Base-by-base conservation (phyloP, 371 early-diverging fungal species). In the Parasitella parasitica region DNA sequence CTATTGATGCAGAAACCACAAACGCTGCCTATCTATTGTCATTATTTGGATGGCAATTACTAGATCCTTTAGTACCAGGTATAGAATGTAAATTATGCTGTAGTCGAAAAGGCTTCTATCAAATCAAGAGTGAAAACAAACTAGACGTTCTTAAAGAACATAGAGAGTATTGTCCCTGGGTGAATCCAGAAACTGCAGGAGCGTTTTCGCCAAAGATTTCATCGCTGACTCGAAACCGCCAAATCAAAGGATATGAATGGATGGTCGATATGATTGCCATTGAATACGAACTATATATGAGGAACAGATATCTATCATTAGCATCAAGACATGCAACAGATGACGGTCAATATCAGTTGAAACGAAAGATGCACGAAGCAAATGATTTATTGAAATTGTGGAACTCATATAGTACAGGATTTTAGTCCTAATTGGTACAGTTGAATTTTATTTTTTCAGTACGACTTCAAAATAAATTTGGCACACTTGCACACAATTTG, bases 91-190 rank as follows among this genome's bases (percentile, higher is more conserved):
- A 61, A 20, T 39, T 61, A 36, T 66, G 67, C n/a, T 61, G 52
- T 43, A 43, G 37, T 15, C 32, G 36, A 16, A 36, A 38, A 28
- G 27, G 43, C 8, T 66, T 66, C 32, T 22, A 46, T 24, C 38
- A 38, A 12, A 18, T 38, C 15, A 18, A 54, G 3, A 39, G 39
- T 7, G 30, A 22, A 7, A 20, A 56, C 15, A n/a, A 26, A 24
- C 22, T 66, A 15, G 34, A 61, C 38, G 57, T 46, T 0, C 1
- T 57, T 6, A 34, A 57, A 6, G 32, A 26, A 2, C 67, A 66
- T n/a, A 56, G 34, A 13, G 11, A 12, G 1, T 66, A 66, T n/a
- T 66, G 67, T 18, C 62, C 67, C 30, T 66, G 61, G 57, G 57
- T 51, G 4, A 66, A 57, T 30, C 27, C 28, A 34, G 34, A 52